Evolutionary conservation across 2,329 filamentous ascomycete genomes (phyloP).

Genomic region (Ascochyta lentis): DNA sequence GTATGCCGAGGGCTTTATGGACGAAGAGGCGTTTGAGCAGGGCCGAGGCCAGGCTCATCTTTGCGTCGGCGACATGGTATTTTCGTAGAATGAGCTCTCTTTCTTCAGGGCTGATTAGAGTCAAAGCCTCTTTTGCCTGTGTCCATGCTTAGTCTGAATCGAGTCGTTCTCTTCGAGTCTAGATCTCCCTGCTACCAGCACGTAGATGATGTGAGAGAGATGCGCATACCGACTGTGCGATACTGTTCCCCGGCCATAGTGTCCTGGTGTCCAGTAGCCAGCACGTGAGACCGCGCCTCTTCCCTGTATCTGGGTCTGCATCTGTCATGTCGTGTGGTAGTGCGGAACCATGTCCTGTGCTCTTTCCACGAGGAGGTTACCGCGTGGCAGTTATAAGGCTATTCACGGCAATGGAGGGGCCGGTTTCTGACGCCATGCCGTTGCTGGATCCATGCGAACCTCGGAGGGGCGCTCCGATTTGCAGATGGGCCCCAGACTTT

Average conservation of each 20-base stretch:
- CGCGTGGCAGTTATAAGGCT: constrained; percentile 17
- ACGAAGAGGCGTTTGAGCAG: constrained; percentile 77
- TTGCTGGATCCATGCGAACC: neutral
- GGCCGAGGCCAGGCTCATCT: constrained; percentile 74
- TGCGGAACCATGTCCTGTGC: neutral
- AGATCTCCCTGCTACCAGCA: neutral
- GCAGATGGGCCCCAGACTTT: constrained; percentile 14
- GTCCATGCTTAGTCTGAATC: constrained; percentile 16
- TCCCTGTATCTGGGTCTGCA: constrained; percentile 14
- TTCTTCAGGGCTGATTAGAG: constrained; percentile 59
- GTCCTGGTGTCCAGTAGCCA: constrained; percentile 59
- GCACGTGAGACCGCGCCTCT: constrained; percentile 46
- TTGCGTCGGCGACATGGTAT: constrained; percentile 73
- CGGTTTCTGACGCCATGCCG: constrained; percentile 2
- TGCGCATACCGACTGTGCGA: constrained; percentile 34
- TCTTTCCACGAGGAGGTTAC: neutral
- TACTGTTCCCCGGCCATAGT: constrained; percentile 56
- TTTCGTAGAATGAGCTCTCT: constrained; percentile 65
- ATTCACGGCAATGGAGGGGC: constrained; percentile 27
- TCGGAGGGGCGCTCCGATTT: constrained; percentile 8
- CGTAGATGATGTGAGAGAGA: neutral
- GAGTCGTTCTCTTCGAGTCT: neutral
- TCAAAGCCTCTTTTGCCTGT: constrained; percentile 53
- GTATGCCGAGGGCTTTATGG: constrained; percentile 61
- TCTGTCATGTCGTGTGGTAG: constrained; percentile 23